Evolutionary conservation across 163 green algal genomes (phyloP), one percentile per base, ranked within the genome.

Genomic region (Scenedesmus sp.): DNA sequence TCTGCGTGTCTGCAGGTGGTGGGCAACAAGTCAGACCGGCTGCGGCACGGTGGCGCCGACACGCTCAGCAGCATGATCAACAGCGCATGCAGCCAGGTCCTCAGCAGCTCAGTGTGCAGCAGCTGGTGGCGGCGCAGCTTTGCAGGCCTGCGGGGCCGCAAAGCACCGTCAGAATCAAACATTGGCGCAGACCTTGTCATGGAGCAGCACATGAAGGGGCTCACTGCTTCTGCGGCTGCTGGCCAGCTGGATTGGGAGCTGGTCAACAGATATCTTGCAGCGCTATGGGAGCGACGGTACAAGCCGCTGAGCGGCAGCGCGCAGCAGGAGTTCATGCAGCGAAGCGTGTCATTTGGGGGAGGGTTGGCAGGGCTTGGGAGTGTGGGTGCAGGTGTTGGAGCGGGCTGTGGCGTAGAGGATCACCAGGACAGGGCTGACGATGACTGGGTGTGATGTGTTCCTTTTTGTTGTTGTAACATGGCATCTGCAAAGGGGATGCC

Each of bases 241-340:
- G 87, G 87, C 3, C 51, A 87, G 53, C 46, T 91, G 24, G 87
- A 91, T 24, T 91, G 87, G 87, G 87, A 91, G 40, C 43, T 73
- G 9, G 40, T 91, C 26, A 80, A 87, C 20, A 44, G 12, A 6
- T 91, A 76, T 42, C 49, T 91, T 37, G 30, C 40, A 3, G 26
- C 78, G 20, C 42, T 91, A 0, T 91, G 87, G 87, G 78, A 82
- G 59, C 72, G 87, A 42, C 78, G 87, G n/a, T 87, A 87, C 56
- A 51, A 87, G 81, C 78, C 87, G 26, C 2, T 51, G 4, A 82
- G 35, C 18, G 73, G 76, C 37, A 80, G 53, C 24, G 44, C 18
- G 24, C n/a, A 13, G 20, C 51, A 53, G 24, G 33, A 73, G 56
- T 87, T 81, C 6, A 82, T 87, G 56, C 51, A 82, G 49, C 42